Conservation (phyloP, 2,329 filamentous ascomycete species). For the Fusarium sp. region DNA sequence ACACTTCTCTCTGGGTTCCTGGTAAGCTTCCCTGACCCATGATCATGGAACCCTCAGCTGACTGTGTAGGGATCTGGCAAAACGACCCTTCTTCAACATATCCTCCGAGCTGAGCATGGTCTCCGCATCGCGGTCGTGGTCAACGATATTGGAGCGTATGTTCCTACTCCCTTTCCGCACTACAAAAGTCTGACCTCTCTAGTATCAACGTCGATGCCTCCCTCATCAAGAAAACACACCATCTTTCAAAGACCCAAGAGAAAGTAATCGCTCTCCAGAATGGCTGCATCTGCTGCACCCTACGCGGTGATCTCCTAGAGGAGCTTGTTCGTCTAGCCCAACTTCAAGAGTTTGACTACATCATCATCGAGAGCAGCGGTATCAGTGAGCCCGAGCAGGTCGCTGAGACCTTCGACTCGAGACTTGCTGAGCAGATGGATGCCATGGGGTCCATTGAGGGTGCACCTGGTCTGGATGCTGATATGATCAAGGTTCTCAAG, state of each 20-base stretch:
- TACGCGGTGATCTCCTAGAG: constrained; percentile 75
- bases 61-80: constrained; percentile 69
- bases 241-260: constrained; percentile 66
- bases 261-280: constrained; percentile 76
- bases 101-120: constrained; percentile 72
- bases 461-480: constrained; percentile 46
- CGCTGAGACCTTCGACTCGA: constrained; percentile 74
- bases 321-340: constrained; percentile 72
- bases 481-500: constrained; percentile 48
- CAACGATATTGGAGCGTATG: constrained; percentile 73
- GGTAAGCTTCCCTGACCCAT: constrained; percentile 8
- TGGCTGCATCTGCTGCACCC: constrained; percentile 79
- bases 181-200: not conserved
- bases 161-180: not conserved
- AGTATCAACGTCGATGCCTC: constrained; percentile 73
- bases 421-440: constrained; percentile 59
- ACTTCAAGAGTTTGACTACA: constrained; percentile 72
- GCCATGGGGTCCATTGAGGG: constrained; percentile 45
- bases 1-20: constrained; percentile 49
- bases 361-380: constrained; percentile 76
- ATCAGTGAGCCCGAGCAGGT: constrained; percentile 80
- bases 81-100: constrained; percentile 75
- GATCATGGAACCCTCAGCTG: not conserved
- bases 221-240: constrained; percentile 64
- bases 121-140: constrained; percentile 76